phyloP scores from a whole-genome alignment of 2,329 filamentous ascomycete genomes.

The Diplodia intermedia region DNA sequence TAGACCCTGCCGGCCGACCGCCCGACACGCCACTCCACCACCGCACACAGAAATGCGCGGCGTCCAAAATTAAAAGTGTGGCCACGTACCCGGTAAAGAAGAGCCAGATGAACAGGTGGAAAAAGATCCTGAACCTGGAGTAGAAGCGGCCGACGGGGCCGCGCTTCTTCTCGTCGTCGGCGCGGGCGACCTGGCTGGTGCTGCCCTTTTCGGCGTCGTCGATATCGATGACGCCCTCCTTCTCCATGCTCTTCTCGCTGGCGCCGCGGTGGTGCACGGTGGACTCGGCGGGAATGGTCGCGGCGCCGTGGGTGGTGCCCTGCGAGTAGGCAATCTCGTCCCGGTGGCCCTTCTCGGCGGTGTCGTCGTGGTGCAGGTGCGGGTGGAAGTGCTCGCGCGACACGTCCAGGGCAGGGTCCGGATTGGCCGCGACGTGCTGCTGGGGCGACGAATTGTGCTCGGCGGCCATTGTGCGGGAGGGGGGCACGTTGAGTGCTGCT shows the following conservation, averaged over 20 bases:
- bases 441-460: constrained; percentile 46
- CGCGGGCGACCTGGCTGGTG: constrained; percentile 44
- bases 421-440: constrained; percentile 44
- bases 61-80: neutral
- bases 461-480: constrained; percentile 22
- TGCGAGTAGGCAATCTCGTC: constrained; percentile 42
- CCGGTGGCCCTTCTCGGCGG: constrained; percentile 41
- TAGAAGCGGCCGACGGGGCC: constrained; percentile 52
- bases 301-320: constrained; percentile 46
- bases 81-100: constrained; percentile 61
- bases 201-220: constrained; percentile 53
- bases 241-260: constrained; percentile 44
- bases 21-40: constrained; percentile 26
- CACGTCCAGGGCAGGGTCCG: constrained; percentile 49
- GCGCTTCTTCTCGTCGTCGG: constrained; percentile 41
- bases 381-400: constrained; percentile 48
- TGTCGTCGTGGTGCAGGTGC: constrained; percentile 48
- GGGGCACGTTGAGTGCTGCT: constrained; percentile 7
- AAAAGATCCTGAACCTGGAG: constrained; percentile 52
- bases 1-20: neutral
- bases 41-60: constrained; percentile 18
- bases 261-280: constrained; percentile 51
- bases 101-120: constrained; percentile 53
- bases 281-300: constrained; percentile 40
- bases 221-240: constrained; percentile 42